Percentiles rank a stretch among this genome's conserved stretches.
These are phyloP conservation scores for Beta vulgaris DNA, from an alignment of 148 eudicot species.

Conservation along the genomic window DNA sequence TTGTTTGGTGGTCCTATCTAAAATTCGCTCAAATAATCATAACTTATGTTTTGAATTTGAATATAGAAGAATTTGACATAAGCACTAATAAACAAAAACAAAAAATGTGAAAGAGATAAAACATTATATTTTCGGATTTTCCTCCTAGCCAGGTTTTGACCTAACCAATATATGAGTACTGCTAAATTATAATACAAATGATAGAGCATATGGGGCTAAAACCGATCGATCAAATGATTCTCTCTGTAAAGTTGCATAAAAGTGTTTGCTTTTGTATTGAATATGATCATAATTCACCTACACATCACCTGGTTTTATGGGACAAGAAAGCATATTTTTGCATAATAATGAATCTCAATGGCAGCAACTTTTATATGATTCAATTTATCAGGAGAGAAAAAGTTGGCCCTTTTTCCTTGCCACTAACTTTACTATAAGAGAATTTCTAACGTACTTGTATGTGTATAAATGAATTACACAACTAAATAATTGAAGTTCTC, in stretches of 20 bases:
- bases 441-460: background rate
- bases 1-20: too few species aligned
- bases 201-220: background rate
- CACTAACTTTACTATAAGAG: background rate
- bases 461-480: background rate
- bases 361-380: background rate
- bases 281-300: background rate
- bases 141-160: constrained; percentile 13
- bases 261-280: background rate
- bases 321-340: constrained; percentile 12
- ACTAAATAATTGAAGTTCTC: background rate
- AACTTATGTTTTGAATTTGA: too few species aligned
- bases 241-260: constrained; percentile 8
- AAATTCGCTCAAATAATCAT: too few species aligned
- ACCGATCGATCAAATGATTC: constrained; percentile 12
- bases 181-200: background rate
- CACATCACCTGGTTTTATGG: constrained; percentile 17
- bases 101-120: background rate
- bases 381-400: background rate
- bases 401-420: background rate
- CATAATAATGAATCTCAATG: background rate
- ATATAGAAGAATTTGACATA: background rate
- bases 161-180: constrained; percentile 4
- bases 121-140: too few species aligned
- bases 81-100: background rate